Conservation (phyloP, 1,284 basidiomycete species). For the Somion occarium region DNA sequence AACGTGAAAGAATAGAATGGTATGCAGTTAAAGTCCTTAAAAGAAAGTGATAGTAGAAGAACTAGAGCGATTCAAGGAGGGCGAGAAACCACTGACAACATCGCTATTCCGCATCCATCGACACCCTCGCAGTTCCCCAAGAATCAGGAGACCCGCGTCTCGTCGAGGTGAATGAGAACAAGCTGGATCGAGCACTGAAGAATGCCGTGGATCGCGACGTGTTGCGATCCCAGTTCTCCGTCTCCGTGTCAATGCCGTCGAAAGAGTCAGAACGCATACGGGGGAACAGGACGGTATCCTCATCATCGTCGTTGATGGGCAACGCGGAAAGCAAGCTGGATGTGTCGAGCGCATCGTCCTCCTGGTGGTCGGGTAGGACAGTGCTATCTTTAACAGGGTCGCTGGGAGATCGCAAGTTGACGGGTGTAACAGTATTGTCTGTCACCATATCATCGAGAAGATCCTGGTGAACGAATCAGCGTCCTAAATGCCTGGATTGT, state of each 20-base stretch:
- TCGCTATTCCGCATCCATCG: background rate
- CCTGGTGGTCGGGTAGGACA: background rate
- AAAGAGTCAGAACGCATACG: background rate
- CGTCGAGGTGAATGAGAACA: conserved; percentile 6
- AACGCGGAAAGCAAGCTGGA: no score
- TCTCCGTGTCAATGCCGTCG: conserved; percentile 1
- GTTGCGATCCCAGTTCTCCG: conserved; percentile 7
- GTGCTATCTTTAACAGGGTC: background rate
- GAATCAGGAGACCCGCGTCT: background rate
- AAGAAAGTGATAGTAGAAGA: background rate
- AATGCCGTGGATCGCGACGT: conserved; percentile 15
- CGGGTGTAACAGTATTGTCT: background rate
- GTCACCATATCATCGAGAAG: background rate
- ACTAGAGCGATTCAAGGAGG: background rate
- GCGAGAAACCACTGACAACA: background rate
- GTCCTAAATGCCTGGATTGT: no score
- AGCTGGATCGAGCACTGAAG: conserved; percentile 19
- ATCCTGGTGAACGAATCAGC: background rate
- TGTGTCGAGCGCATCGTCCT: background rate
- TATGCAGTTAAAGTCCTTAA: background rate
- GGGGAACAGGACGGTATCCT: background rate
- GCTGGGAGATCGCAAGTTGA: background rate
- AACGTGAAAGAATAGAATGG: background rate
- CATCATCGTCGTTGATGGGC: no score
- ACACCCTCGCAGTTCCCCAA: background rate